Conservation (phyloP, 495 filamentous ascomycete genomes). For the Penicillium cinerascens region DNA sequence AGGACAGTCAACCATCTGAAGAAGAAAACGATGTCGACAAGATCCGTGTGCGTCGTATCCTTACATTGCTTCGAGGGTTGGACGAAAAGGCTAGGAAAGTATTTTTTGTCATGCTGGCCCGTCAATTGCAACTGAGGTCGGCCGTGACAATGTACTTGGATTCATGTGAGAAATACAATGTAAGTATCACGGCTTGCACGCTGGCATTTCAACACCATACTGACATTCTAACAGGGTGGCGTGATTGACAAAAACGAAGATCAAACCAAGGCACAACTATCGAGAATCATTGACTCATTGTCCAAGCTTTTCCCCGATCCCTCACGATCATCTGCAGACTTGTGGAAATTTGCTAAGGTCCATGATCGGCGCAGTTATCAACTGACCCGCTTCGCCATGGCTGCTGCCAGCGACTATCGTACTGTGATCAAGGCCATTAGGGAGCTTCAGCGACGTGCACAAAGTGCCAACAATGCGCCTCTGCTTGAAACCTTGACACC, state of each 20-base stretch:
- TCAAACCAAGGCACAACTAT: slow-evolving; percentile 63
- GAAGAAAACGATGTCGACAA: slow-evolving; percentile 69
- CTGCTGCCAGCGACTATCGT: slow-evolving; percentile 84
- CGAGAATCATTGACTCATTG: slow-evolving; percentile 62
- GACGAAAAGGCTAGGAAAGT: slow-evolving; percentile 78
- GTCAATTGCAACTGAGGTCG: slow-evolving; percentile 66
- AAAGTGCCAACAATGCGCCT: slow-evolving; percentile 55
- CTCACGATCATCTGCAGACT: slow-evolving; percentile 59
- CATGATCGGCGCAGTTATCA: slow-evolving; percentile 91
- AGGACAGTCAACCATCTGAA: slow-evolving; percentile 47
- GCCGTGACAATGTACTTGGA: slow-evolving; percentile 69
- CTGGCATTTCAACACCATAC: neutral
- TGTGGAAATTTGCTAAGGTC: slow-evolving; percentile 86
- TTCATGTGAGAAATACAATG: slow-evolving; percentile 79
- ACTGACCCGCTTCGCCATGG: slow-evolving; percentile 79
- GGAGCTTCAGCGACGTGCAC: slow-evolving; percentile 79
- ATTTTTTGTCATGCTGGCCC: slow-evolving; percentile 79
- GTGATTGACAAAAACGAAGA: slow-evolving; percentile 71
- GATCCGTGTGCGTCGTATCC: slow-evolving; percentile 78
- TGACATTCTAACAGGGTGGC: slow-evolving; percentile 54
- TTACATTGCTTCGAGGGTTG: slow-evolving; percentile 74
- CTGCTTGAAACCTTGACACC: slow-evolving; percentile 76
- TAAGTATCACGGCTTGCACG: slow-evolving; percentile 24
- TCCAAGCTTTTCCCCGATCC: slow-evolving; percentile 72
- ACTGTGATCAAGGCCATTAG: slow-evolving; percentile 85